These are phyloP conservation scores for Tricholoma bakamatsutake DNA, from an alignment of 768 basidiomycete species.

Conservation along the genomic window DNA sequence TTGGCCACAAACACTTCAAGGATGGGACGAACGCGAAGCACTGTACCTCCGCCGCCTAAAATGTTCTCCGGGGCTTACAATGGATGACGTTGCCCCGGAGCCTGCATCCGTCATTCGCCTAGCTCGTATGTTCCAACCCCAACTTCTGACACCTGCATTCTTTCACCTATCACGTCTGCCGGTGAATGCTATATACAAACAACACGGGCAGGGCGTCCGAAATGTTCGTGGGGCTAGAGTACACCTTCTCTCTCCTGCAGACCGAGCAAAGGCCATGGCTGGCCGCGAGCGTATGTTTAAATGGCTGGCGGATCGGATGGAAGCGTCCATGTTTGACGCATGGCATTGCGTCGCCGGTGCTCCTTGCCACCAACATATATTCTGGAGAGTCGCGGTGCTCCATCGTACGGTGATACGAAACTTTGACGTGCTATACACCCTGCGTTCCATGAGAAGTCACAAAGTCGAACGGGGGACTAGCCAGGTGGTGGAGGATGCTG, in stretches of 20 bases:
- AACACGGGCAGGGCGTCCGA: slow-evolving; percentile 14
- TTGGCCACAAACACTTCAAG: slow-evolving; percentile 19
- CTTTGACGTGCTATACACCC: slow-evolving; percentile 16
- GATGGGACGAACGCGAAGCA: slow-evolving; percentile 21
- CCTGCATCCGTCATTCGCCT: slow-evolving; percentile 19
- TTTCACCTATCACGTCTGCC: slow-evolving; percentile 19
- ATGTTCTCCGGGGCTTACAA: slow-evolving; percentile 11
- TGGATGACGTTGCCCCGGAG: slow-evolving; percentile 23
- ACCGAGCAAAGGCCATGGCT: slow-evolving; percentile 15
- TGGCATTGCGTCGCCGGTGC: slow-evolving; percentile 16
- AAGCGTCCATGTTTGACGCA: slow-evolving; percentile 15
- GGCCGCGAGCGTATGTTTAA: slow-evolving; percentile 20
- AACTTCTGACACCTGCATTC: slow-evolving; percentile 14
- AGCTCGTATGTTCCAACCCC: slow-evolving; percentile 19
- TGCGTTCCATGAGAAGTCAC: slow-evolving; percentile 19
- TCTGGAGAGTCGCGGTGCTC: slow-evolving; percentile 18
- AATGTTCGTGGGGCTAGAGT: slow-evolving; percentile 16
- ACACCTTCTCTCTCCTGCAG: slow-evolving; percentile 14
- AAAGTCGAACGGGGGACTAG: slow-evolving; percentile 18
- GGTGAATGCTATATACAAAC: slow-evolving; percentile 17
- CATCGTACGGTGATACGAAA: slow-evolving; percentile 17
- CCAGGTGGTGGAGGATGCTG: slow-evolving; percentile 16
- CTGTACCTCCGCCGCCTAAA: slow-evolving; percentile 19
- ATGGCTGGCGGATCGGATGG: slow-evolving; percentile 17
- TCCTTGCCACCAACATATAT: slow-evolving; percentile 17